Evolutionary conservation across 2,329 filamentous ascomycete genomes (phyloP).

Genomic region (Botrytis pseudocinerea): DNA sequence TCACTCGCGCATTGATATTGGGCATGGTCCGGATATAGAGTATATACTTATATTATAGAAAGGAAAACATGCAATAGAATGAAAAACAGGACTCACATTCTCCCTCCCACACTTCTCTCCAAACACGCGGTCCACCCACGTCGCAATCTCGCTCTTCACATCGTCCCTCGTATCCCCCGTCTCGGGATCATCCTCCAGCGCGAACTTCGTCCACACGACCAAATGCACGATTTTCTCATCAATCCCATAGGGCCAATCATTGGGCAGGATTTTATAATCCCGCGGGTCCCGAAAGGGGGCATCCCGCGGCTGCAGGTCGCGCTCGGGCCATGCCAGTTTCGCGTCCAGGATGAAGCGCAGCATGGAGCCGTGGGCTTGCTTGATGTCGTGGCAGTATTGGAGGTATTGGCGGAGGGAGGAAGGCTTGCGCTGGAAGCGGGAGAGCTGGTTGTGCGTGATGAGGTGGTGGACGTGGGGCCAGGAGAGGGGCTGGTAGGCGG

Average conservation of each 20-base stretch:
- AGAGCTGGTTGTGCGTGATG: constrained; percentile 65
- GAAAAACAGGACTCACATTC: constrained; percentile 48
- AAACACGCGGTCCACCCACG: constrained; percentile 70
- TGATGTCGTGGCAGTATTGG: constrained; percentile 64
- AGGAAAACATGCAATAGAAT: not conserved
- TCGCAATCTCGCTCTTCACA: constrained; percentile 65
- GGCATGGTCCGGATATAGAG: too few relatives aligned
- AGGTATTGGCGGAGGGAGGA: constrained; percentile 78
- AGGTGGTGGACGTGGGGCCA: constrained; percentile 42
- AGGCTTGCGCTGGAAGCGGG: constrained; percentile 74
- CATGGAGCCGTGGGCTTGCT: constrained; percentile 70
- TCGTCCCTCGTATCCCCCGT: constrained; percentile 62
- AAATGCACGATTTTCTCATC: constrained; percentile 77
- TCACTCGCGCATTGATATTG: not conserved
- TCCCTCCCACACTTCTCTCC: constrained; percentile 51
- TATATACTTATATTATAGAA: not conserved
- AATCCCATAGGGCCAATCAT: constrained; percentile 94
- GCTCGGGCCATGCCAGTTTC: constrained; percentile 66
- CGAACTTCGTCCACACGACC: constrained; percentile 92
- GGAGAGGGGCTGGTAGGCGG: constrained; percentile 49
- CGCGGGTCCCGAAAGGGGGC: constrained; percentile 33
- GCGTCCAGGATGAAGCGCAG: constrained; percentile 73
- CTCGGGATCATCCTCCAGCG: constrained; percentile 64
- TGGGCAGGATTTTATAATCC: constrained; percentile 75
- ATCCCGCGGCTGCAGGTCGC: constrained; percentile 44